phyloP scores from a whole-genome alignment of 2,329 filamentous ascomycete genomes.

The Colletotrichum liriopes region DNA sequence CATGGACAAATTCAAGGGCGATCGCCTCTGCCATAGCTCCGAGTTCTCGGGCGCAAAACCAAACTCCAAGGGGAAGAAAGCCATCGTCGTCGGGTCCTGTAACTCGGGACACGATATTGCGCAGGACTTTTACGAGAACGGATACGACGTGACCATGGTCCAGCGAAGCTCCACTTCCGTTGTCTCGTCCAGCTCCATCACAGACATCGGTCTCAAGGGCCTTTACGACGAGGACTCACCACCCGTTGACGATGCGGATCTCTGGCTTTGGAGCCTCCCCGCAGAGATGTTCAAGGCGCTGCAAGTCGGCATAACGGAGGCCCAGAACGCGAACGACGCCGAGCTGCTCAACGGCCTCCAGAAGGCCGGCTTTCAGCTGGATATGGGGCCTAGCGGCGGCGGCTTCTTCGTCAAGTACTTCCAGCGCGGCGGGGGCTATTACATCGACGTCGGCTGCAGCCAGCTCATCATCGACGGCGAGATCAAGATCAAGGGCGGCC shows the following conservation, averaged over 20 bases:
- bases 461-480: slow-evolving; percentile 51
- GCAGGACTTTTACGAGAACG: slow-evolving; percentile 77
- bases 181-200: slow-evolving; percentile 68
- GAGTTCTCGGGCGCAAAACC: slow-evolving; percentile 69
- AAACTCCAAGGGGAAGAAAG: slow-evolving; percentile 68
- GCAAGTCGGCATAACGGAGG: slow-evolving; percentile 62
- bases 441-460: slow-evolving; percentile 48
- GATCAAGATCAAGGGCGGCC: slow-evolving; percentile 62
- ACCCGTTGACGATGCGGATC: slow-evolving; percentile 76
- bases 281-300: slow-evolving; percentile 73
- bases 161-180: slow-evolving; percentile 79
- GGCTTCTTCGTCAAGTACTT: slow-evolving; percentile 61
- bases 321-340: slow-evolving; percentile 56
- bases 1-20: slow-evolving; percentile 69
- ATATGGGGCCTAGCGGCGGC: slow-evolving; percentile 66
- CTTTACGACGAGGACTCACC: slow-evolving; percentile 69
- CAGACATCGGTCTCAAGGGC: slow-evolving; percentile 67
- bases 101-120: slow-evolving; percentile 81
- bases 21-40: slow-evolving; percentile 70
- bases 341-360: slow-evolving; percentile 61
- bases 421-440: slow-evolving; percentile 52
- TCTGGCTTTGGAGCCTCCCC: slow-evolving; percentile 72
- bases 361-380: slow-evolving; percentile 73
- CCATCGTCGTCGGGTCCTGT: slow-evolving; percentile 77
- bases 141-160: slow-evolving; percentile 78